Evolutionary conservation across 257 asterid genomes (phyloP).

Genomic region (Jasminum sambac): DNA sequence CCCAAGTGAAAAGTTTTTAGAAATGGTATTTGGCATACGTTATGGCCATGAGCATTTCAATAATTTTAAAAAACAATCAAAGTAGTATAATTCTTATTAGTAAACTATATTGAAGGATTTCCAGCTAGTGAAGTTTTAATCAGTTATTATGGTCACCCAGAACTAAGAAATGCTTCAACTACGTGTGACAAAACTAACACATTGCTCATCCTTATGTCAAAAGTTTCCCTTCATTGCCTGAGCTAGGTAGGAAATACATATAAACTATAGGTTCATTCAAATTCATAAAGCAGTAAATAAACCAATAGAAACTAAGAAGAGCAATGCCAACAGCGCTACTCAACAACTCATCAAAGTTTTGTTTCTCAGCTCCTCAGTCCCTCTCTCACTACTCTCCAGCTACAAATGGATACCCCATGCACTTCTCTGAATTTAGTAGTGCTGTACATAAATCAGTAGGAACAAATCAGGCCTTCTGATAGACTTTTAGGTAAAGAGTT

Average conservation of each 20-base stretch:
- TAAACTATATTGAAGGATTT: neutral
- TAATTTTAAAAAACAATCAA: neutral
- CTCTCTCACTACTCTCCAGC: neutral
- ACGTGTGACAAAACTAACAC: neutral
- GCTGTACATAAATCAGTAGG: neutral
- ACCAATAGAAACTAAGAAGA: neutral
- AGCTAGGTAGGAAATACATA: neutral
- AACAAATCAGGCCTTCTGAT: neutral
- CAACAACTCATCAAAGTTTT: neutral
- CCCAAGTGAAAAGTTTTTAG: neutral
- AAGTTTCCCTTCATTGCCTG: neutral
- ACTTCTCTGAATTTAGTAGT: neutral
- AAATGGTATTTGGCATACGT: too few relatives aligned
- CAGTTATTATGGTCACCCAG: neutral
- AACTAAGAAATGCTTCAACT: neutral
- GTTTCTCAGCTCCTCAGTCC: neutral
- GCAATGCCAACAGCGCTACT: neutral
- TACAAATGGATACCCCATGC: neutral
- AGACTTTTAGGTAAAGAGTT: too few relatives aligned
- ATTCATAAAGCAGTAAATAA: neutral
- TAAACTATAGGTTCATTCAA: neutral
- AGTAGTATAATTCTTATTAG: neutral
- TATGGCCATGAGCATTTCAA: neutral
- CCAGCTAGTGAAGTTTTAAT: neutral
- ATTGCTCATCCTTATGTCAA: neutral